phyloP scores from a whole-genome alignment of 2,329 filamentous ascomycete species.

The Venturia oleaginea region DNA sequence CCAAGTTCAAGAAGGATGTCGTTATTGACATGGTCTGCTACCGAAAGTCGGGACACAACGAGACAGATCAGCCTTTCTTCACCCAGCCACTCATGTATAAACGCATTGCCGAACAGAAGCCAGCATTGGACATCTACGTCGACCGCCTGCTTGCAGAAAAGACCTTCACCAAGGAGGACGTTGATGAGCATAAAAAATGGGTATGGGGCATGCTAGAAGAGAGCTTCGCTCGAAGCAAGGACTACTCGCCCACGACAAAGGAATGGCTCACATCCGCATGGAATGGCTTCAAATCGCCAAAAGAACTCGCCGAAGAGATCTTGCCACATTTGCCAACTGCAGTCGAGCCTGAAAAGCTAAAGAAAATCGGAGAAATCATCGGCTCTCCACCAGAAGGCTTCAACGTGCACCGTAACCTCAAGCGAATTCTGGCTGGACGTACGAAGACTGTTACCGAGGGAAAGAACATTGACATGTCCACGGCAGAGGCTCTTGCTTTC shows the following conservation, averaged over 20 bases:
- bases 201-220: conserved; percentile 99
- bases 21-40: conserved; percentile 98
- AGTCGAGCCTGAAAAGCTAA: conserved; percentile 61
- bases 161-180: conserved; percentile 93
- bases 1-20: conserved; percentile 96
- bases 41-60: conserved; percentile 97
- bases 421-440: conserved; percentile 84
- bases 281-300: conserved; percentile 99
- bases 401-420: conserved; percentile 85
- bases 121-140: conserved; percentile 83
- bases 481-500: conserved; percentile 91
- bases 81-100: conserved; percentile 99
- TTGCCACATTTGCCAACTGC: conserved; percentile 84
- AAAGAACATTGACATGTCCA: conserved; percentile 94
- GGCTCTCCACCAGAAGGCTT: conserved; percentile 75
- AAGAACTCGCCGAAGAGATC: conserved; percentile 90
- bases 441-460: conserved; percentile 90
- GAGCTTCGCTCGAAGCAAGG: conserved; percentile 93
- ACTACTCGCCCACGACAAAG: conserved; percentile 92
- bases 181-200: conserved; percentile 99
- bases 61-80: conserved; percentile 98
- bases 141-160: conserved; percentile 85
- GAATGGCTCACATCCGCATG: conserved; percentile 98
- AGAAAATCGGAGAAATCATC: conserved; percentile 75
- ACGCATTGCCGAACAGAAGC: conserved; percentile 76